Percentiles rank a stretch among this genome's conserved stretches.
Evolutionary conservation across 2,329 filamentous ascomycete species (phyloP).

Genomic region (Dissoconium aciculare): DNA sequence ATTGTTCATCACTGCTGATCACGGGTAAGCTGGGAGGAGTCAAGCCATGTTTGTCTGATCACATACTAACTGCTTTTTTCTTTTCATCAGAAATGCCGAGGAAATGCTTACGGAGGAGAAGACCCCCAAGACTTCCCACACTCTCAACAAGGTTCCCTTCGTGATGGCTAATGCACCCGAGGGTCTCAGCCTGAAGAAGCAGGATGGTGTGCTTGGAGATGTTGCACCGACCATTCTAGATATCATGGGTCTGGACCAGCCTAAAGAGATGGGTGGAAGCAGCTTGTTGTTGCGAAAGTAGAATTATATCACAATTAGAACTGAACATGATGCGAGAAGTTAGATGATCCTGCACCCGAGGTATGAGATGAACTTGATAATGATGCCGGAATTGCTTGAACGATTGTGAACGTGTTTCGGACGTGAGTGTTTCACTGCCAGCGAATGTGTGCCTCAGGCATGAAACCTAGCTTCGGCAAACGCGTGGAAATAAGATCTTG

Average conservation of each 20-base stretch:
- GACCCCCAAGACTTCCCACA: constrained; percentile 96
- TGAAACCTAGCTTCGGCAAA: no score
- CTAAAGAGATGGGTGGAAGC: constrained; percentile 78
- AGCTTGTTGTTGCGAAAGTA: constrained; percentile 61
- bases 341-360: constrained; percentile 2
- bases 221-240: constrained; percentile 89
- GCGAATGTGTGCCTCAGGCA: no score
- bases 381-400: no score
- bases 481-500: no score
- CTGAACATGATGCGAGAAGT: background rate
- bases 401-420: no score
- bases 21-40: constrained; percentile 56
- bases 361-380: no score
- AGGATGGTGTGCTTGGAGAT: constrained; percentile 82
- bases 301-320: no score
- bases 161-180: constrained; percentile 94
- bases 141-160: constrained; percentile 93
- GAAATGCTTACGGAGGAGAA: constrained; percentile 96
- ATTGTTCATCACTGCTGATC: constrained; percentile 89
- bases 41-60: constrained; percentile 10
- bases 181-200: constrained; percentile 73
- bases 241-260: constrained; percentile 79
- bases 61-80: constrained; percentile 5
- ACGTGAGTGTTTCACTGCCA: no score
- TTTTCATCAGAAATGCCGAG: constrained; percentile 58